Evolutionary conservation across 2,329 filamentous ascomycete species (phyloP), one percentile per base, ranked within the genome.

Genomic region (Cadophora malorum): DNA sequence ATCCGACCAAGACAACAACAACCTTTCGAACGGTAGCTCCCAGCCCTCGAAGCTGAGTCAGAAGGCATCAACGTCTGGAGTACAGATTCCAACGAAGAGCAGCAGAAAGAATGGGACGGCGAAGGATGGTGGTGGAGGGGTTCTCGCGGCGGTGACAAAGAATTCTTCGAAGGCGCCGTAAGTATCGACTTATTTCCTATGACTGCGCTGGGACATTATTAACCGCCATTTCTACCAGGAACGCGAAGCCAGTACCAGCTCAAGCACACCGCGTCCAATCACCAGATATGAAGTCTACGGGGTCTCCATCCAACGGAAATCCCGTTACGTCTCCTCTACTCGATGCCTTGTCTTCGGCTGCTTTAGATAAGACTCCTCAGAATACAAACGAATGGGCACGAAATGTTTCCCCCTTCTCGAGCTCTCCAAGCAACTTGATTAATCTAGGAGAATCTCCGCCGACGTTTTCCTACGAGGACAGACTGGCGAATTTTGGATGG

Each of bases 371-470:
- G 49, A 72, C 74, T 21, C 60, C 74, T 19, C 75, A 77, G 62
- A 76, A 74, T 45, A 77, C 77, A 50, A 76, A 77, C 72, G 81
- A 83, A 78, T 83, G 82, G 81, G 80, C 81, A 66, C 82, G 80
- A 67, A 78, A 81, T 77, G 38, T 77, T 79, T 52, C 80, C 74
- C 35, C 80, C 75, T 78, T 80, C 80, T 76, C 78, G 72, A 73
- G 79, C 77, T 77, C 81, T 77, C 74, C 79, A 71, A 68, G 78
- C 76, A 73, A 81, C 75, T 55, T 80, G 35, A 81, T 83, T 69
- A 79, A 79, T 67, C 79, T 83, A 63, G 80, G 80, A 63, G 79
- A 80, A 69, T 83, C 81, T 38, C 81, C 82, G n/a, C 80, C 81
- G 12, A 77, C 75, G 10, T 74, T 73, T 21, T 73, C 75, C 8